Base-by-base conservation (phyloP, 805 yeast genomes). In the Metschnikowia drakensbergensis region DNA sequence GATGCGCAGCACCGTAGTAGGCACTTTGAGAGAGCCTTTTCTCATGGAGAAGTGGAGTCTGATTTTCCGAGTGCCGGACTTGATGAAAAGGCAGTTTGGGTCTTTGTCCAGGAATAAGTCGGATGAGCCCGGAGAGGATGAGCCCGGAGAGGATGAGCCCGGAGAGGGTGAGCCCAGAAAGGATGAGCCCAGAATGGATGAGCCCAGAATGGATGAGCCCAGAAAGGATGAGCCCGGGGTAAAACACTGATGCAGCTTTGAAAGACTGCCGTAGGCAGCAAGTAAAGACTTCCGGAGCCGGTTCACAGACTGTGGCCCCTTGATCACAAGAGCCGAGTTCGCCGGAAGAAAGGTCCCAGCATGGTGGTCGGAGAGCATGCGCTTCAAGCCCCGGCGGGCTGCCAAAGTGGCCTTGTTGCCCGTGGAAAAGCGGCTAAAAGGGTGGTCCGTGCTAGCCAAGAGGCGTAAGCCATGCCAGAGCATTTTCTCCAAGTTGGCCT, bases 221-320 rank as follows among this genome's bases (percentile, higher is more conserved):
- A 2, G 17, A 17, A 17, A 17, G 17, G 17, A 17, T 2, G 17
- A 17, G 17, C 17, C 17, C 17, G 17, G 2, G 17, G 17, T 17
- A 17, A 17, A 17, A 17, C 17, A 17, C 17, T 17, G 17, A 1
- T 17, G 17, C 17, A 17, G 17, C 17, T 17, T 17, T 33, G 36
- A 6, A 40, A 40, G 41, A 4, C 23, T n/a, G 11, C 35, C 36
- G 9, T 17, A 40, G 2, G 43, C 43, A 11, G 10, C 60, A 55
- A 83, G 84, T 36, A 0, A 82, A 83, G 13, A 81, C 49, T 55
- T 84, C 37, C 77, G 79, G 32, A 86, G 60, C 26, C 67, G 63
- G 53, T 82, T 82, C 31, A 84, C 54, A 0, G 91, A 81, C 48
- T 83, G 86, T 0, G 90, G 83, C 0, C 91, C 85, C 55, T 78